Evolutionary conservation across 2,329 filamentous ascomycete genomes (phyloP).

Genomic region (Aureobasidium mangrovei): DNA sequence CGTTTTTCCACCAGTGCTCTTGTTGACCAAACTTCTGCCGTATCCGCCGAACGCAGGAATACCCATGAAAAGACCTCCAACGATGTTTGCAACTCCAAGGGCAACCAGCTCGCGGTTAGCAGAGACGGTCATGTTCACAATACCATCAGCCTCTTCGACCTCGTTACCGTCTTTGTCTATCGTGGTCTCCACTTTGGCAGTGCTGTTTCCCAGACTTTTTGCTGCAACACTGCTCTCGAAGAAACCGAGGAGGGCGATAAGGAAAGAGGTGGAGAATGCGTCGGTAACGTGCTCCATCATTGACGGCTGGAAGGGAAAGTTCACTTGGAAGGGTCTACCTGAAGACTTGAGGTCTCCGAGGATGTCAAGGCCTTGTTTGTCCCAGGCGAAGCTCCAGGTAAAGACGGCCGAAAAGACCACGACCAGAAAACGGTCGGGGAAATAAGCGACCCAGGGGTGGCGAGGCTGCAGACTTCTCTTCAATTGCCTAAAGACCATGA

Average conservation of each 20-base stretch:
- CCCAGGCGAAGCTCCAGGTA: conserved; percentile 69
- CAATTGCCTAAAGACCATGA: conserved; percentile 70
- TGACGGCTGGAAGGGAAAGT: conserved; percentile 71
- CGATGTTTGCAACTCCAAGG: conserved; percentile 79
- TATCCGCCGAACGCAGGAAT: conserved; percentile 94
- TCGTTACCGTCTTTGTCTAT: conserved; percentile 30
- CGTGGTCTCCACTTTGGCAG: conserved; percentile 41
- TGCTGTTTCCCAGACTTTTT: conserved; percentile 66
- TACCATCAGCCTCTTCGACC: conserved; percentile 37
- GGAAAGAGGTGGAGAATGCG: conserved; percentile 81
- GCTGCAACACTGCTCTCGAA: conserved; percentile 96
- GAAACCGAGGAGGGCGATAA: conserved; percentile 93
- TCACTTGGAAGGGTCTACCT: conserved; percentile 66
- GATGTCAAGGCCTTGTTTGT: conserved; percentile 69
- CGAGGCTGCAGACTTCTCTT: conserved; percentile 74
- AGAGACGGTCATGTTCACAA: conserved; percentile 74
- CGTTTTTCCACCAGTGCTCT: conserved; percentile 80
- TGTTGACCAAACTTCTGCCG: conserved; percentile 90
- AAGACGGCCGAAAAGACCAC: conserved; percentile 78
- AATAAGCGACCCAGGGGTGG: conserved; percentile 71
- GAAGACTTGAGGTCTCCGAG: conserved; percentile 73
- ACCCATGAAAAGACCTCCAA: conserved; percentile 85
- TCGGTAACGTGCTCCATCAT: conserved; percentile 77
- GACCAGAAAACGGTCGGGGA: conserved; percentile 85
- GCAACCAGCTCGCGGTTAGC: conserved; percentile 91